Percentiles rank a stretch among this genome's conserved stretches.
These are phyloP conservation scores for Alternaria triticimaculans DNA, from an alignment of 2,329 filamentous ascomycete species.

Conservation along the genomic window DNA sequence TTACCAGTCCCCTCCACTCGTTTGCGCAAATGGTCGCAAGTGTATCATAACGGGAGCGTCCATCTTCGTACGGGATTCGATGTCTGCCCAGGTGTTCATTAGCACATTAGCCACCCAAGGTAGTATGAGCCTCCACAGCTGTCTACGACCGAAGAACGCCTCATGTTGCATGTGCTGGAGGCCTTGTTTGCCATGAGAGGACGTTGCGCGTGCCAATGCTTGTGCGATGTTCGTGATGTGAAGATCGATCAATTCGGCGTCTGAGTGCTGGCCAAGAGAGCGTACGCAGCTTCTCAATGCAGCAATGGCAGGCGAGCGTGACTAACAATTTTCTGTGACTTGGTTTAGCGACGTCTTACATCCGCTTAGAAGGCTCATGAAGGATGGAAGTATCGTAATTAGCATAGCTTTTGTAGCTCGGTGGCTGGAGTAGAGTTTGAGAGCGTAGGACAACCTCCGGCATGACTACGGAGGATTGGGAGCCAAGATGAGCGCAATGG, in stretches of 20 bases:
- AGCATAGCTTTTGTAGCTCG: neutral
- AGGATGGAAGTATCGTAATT: neutral
- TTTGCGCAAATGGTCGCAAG: conserved; percentile 34
- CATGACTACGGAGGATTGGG: neutral
- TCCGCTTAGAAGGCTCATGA: neutral
- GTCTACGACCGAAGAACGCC: neutral
- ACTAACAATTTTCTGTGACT: neutral
- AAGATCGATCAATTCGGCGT: conserved; percentile 29
- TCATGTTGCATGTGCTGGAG: conserved; percentile 13
- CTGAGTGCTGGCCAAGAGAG: conserved; percentile 29
- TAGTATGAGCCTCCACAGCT: conserved; percentile 34
- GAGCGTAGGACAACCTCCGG: neutral
- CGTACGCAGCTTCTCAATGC: conserved; percentile 35
- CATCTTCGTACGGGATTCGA: conserved; percentile 15
- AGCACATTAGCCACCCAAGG: conserved; percentile 38
- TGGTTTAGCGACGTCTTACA: neutral
- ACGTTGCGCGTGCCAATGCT: conserved; percentile 34
- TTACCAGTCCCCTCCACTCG: conserved; percentile 38
- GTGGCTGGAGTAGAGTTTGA: neutral
- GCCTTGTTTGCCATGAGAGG: conserved; percentile 28
- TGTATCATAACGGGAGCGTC: conserved; percentile 26
- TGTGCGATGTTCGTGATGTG: conserved; percentile 39
- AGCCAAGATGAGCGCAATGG: neutral
- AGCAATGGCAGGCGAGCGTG: conserved; percentile 33
- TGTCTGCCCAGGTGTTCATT: conserved; percentile 41